Evolutionary conservation across 2,329 filamentous ascomycete genomes (phyloP).

Genomic region (Clathrospora elynae): DNA sequence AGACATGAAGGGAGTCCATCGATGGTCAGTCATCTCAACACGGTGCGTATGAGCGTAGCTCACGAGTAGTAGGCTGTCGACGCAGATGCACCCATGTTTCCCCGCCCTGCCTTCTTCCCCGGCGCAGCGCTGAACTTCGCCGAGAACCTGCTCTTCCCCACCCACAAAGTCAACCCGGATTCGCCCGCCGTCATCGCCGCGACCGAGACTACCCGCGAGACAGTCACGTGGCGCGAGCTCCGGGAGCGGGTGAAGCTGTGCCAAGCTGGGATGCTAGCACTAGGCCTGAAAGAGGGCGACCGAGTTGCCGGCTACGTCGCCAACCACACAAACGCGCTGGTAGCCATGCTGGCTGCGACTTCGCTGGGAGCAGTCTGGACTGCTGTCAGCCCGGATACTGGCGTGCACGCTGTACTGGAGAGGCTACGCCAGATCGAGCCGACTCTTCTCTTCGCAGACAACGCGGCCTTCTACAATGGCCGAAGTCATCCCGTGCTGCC

Average conservation of each 20-base stretch:
- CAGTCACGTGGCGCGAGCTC: conserved; percentile 77
- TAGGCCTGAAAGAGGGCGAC: conserved; percentile 67
- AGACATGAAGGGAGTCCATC: conserved; percentile 68
- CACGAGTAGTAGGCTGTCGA: conserved; percentile 67
- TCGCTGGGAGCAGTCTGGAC: conserved; percentile 91
- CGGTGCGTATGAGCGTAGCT: conserved; percentile 11
- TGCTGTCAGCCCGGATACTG: conserved; percentile 88
- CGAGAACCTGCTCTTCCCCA: conserved; percentile 88
- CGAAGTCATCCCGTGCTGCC: conserved; percentile 79
- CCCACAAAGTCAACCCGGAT: conserved; percentile 61
- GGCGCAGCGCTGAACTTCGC: conserved; percentile 86
- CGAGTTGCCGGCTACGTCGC: conserved; percentile 77
- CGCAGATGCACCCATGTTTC: conserved; percentile 73
- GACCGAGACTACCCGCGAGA: conserved; percentile 72
- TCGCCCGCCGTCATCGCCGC: conserved; percentile 76
- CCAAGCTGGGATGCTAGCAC: conserved; percentile 69
- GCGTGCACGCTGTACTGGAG: conserved; percentile 88
- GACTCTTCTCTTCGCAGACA: conserved; percentile 81
- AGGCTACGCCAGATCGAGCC: conserved; percentile 84
- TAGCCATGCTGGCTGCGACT: conserved; percentile 84
- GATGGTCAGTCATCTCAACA: conserved; percentile 54
- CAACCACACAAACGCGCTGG: conserved; percentile 84
- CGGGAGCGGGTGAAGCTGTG: conserved; percentile 77
- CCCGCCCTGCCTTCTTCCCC: conserved; percentile 83
- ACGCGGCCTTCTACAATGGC: conserved; percentile 87